A percentile compares a stretch with the other conserved stretches of the same genome.
Evolutionary conservation across 2,329 filamentous ascomycete species (phyloP).

Genomic region (Talaromyces sp.): DNA sequence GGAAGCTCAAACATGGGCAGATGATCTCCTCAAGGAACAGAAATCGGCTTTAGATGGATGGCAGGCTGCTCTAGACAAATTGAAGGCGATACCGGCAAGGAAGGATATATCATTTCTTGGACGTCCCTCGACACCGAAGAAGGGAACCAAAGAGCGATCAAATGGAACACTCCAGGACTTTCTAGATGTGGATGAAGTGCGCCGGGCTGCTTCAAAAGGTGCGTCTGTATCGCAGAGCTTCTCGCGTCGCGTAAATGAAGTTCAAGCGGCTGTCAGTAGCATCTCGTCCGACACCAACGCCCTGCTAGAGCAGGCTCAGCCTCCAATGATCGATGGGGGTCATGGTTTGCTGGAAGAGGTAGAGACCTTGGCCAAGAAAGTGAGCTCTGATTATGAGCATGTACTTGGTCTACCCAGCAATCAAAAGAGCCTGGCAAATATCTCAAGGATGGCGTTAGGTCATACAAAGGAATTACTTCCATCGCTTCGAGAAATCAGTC

Average conservation of each 20-base stretch:
- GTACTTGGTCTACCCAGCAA: slow-evolving; percentile 67
- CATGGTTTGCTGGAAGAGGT: slow-evolving; percentile 76
- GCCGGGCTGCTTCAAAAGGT: slow-evolving; percentile 67
- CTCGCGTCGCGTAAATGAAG: slow-evolving; percentile 57
- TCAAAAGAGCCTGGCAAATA: slow-evolving; percentile 61
- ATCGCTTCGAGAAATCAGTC: slow-evolving; percentile 56
- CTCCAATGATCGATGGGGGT: slow-evolving; percentile 63
- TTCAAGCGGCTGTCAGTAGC: slow-evolving; percentile 60
- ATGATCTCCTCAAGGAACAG: slow-evolving; percentile 46
- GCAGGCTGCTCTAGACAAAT: slow-evolving; percentile 37
- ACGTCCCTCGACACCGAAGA: slow-evolving; percentile 42
- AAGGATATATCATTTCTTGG: slow-evolving; percentile 45
- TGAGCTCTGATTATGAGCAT: slow-evolving; percentile 80
- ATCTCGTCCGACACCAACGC: slow-evolving; percentile 57
- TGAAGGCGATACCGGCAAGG: slow-evolving; percentile 44
- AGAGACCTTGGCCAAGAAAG: slow-evolving; percentile 79
- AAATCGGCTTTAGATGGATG: slow-evolving; percentile 45
- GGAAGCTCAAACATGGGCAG: slow-evolving; percentile 48
- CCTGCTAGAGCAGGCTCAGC: slow-evolving; percentile 40
- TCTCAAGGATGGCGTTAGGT: slow-evolving; percentile 63
- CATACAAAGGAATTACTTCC: slow-evolving; percentile 65
- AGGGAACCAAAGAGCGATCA: slow-evolving; percentile 42
- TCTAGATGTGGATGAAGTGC: slow-evolving; percentile 70
- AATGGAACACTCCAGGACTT: slow-evolving; percentile 69
- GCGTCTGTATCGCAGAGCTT: slow-evolving; percentile 60